phyloP scores from a whole-genome alignment of 805 yeast genomes.

The Starmerella khaoyaiensis region DNA sequence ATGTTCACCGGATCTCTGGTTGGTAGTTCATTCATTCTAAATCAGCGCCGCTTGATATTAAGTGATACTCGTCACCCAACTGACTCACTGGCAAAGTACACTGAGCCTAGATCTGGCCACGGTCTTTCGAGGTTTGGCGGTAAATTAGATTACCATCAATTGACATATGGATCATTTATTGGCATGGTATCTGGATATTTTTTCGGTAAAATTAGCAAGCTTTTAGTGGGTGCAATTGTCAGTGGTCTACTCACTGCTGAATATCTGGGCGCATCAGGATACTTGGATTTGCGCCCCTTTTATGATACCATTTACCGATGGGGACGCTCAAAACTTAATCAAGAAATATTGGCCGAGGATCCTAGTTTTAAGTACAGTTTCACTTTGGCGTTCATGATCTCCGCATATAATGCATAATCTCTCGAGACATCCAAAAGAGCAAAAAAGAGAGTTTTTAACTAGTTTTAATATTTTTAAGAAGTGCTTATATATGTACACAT shows the following conservation, averaged over 20 bases:
- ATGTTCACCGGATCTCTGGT: slow-evolving; percentile 6
- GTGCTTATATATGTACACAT: slow-evolving; percentile 6
- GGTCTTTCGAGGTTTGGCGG: slow-evolving; percentile 20
- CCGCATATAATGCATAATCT: slow-evolving; percentile 27
- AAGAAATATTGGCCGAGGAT: slow-evolving; percentile 39
- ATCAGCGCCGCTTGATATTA: slow-evolving; percentile 8
- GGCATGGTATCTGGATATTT: slow-evolving; percentile 48
- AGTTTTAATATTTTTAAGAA: not conserved
- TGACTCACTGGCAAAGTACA: slow-evolving; percentile 17
- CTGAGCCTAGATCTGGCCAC: slow-evolving; percentile 11
- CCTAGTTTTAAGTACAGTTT: slow-evolving; percentile 52
- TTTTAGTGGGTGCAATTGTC: slow-evolving; percentile 40
- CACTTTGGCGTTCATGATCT: slow-evolving; percentile 29
- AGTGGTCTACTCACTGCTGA: slow-evolving; percentile 36
- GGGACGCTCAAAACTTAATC: slow-evolving; percentile 30
- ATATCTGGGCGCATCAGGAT: slow-evolving; percentile 44
- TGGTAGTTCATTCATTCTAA: slow-evolving; percentile 5
- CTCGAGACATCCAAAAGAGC: not conserved
- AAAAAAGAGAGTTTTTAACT: not conserved
- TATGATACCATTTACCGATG: slow-evolving; percentile 21
- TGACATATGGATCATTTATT: slow-evolving; percentile 49
- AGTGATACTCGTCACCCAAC: slow-evolving; percentile 11
- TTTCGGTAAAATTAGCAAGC: slow-evolving; percentile 46
- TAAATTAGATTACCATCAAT: slow-evolving; percentile 43
- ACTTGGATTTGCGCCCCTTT: slow-evolving; percentile 25